phyloP scores from a whole-genome alignment of 768 basidiomycete genomes.

The Hydnum rufescens region DNA sequence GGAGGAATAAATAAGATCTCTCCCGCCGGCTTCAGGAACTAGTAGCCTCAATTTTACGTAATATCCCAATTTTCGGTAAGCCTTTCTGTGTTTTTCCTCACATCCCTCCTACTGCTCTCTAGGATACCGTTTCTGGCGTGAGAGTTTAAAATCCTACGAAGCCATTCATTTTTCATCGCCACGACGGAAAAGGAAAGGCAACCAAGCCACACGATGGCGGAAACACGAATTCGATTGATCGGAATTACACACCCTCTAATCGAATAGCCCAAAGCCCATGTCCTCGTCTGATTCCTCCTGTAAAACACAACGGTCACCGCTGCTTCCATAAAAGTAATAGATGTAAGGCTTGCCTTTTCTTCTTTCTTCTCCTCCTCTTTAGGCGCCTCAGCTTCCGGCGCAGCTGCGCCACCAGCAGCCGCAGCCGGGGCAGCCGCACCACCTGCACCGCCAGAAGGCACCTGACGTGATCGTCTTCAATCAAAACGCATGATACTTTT shows the following conservation, averaged over 20 bases:
- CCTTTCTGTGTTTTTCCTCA: too few species aligned
- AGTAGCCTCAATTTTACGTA: too few species aligned
- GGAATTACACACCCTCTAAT: conserved; percentile 28
- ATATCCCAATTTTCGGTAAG: too few species aligned
- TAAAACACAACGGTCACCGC: neutral
- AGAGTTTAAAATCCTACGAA: too few species aligned
- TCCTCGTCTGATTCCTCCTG: conserved; percentile 94
- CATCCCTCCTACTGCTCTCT: too few species aligned
- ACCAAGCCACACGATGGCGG: too few species aligned
- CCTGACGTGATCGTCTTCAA: conserved; percentile 22
- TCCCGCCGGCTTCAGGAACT: too few species aligned
- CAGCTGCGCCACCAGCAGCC: conserved; percentile 33
- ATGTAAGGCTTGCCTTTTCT: conserved; percentile 45
- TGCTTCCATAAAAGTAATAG: neutral
- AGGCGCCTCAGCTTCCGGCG: conserved; percentile 46
- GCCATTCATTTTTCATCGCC: too few species aligned
- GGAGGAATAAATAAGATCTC: too few species aligned
- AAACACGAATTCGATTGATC: neutral
- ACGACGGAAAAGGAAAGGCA: too few species aligned
- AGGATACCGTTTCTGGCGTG: too few species aligned
- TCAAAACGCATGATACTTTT: neutral
- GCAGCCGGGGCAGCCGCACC: conserved; percentile 34
- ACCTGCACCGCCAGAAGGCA: conserved; percentile 77
- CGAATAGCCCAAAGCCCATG: conserved; percentile 97
- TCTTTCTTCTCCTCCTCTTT: conserved; percentile 71